phyloP scores from a whole-genome alignment of 73 alveolate species.

The Uronychia setigera region DNA sequence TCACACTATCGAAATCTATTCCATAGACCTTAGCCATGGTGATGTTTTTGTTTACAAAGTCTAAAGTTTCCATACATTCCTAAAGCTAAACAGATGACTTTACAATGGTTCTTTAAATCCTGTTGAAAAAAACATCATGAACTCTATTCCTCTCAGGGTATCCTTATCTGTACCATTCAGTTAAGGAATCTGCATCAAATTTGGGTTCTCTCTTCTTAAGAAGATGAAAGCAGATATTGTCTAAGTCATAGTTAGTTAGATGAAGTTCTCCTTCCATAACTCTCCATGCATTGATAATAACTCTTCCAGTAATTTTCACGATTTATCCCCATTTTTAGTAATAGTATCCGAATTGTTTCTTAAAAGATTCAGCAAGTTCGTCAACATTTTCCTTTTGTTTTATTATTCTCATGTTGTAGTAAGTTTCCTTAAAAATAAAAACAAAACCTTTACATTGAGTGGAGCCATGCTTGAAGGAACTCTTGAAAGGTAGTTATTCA shows the following conservation, averaged over 20 bases:
- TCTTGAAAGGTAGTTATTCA: slow-evolving; percentile 63
- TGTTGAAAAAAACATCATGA: slow-evolving; percentile 13
- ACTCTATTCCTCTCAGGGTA: slow-evolving; percentile 20
- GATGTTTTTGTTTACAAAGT: slow-evolving; percentile 81
- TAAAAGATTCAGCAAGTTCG: neutral
- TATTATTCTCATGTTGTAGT: neutral
- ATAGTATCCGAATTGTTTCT: slow-evolving; percentile 64
- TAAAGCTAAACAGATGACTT: neutral
- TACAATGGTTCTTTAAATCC: neutral
- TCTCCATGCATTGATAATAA: slow-evolving; percentile 75
- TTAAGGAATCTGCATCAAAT: slow-evolving; percentile 58
- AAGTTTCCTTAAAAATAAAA: neutral
- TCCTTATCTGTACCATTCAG: slow-evolving; percentile 43
- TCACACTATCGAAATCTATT: slow-evolving; percentile 92
- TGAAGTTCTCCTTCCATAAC: slow-evolving; percentile 68
- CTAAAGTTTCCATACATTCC: slow-evolving; percentile 32
- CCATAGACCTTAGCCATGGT: slow-evolving; percentile 95
- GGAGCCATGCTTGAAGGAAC: slow-evolving; percentile 61
- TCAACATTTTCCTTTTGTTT: neutral
- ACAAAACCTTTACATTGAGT: slow-evolving; percentile 44
- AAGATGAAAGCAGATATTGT: slow-evolving; percentile 69
- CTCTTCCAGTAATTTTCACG: slow-evolving; percentile 76
- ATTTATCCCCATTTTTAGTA: slow-evolving; percentile 63
- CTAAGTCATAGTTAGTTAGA: slow-evolving; percentile 80
- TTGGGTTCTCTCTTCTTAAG: slow-evolving; percentile 77